Evolutionary conservation across 768 basidiomycete species (phyloP), one percentile per base, ranked within the genome.

Genomic region (Trichaptum fuscoviolaceum): DNA sequence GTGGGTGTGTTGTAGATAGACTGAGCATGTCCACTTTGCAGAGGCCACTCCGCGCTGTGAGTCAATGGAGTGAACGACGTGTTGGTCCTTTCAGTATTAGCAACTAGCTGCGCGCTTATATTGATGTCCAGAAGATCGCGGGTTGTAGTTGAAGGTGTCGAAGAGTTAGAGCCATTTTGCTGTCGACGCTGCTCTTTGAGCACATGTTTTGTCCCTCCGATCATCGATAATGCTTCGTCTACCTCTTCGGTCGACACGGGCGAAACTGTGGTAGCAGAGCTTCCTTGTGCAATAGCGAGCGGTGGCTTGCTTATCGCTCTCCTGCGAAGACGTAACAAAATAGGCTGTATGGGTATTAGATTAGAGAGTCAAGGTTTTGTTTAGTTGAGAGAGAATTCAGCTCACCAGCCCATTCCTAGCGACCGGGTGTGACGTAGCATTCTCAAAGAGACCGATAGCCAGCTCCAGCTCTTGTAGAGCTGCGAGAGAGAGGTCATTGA

Each of bases 391-490:
- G 30, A 30, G 30, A 30, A 15, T 9, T 61, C 24, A 9, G 23
- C 30, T 25, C 18, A 34, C 25, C 10, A 34, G 59, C 24, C 59
- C 25, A 61, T 61, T 61, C 23, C 25, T 34, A 12, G 25, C 24
- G 12, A 25, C 30, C 25, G 84, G 87, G 67, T 80, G 77, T 35
- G 64, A 71, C 0, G 84, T 84, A 30, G 86, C 87, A 65, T 83
- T 87, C 69, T 82, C 82, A 67, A 90, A 90, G 35, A 91, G 71
- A 68, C 87, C 85, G 63, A 87, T 80, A 27, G 86, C 88, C 24
- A 88, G 77, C 61, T 87, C 86, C 7, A 91, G 76, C 69, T 91
- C 89, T 61, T 86, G 80, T 69, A 87, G 84, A 35, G 88, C 89
- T 71, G 83, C 85, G 1, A 87, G 80, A 25, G 87, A 86, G 84